Base-by-base conservation (phyloP, 106 monocot species). In the Hemerocallis citrina region DNA sequence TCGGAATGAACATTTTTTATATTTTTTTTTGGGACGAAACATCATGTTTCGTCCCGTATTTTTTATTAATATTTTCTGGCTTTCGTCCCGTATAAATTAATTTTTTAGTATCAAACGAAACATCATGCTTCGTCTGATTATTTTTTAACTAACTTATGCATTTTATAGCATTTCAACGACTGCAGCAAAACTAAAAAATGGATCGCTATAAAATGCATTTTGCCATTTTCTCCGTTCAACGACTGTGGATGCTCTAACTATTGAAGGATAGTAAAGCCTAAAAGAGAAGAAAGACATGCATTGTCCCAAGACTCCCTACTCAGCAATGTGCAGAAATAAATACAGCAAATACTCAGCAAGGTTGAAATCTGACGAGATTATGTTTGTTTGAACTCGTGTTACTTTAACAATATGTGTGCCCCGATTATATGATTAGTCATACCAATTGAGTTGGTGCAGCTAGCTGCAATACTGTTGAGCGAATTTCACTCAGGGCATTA, bases 391-490 rank as follows among this genome's bases (percentile, higher is more conserved):
- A 57, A 12, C n/a, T 57, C 11, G 19, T 10, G 11, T 34, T 25
- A 35, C 35, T 20, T 35, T 1, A 57, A 40, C 36, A 52, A 20
- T 65, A 20, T 3, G 25, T n/a, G n/a, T n/a, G n/a, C n/a, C n/a
- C n/a, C n/a, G 27, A 27, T 28, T 28, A 52, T 1, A 14, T 20
- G 16, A 32, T 31, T n/a, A 54, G 54, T 5, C 54, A 59, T 81
- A 98, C 96, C 96, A 98, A 62, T 55, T 77, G 76, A 59, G 74
- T 45, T 42, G 96, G 81, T 54, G 91, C 73, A 46, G 48, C 48
- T 31, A 98, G 68, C 63, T 88, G 49, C 65, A 91, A 62, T 68
- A 92, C 79, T 48, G 69, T 77, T 64, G 66, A 67, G 19, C 88
- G 79, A 41, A 98, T 92, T 48, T 98, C 88, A 64, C 42, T 77